These are phyloP conservation scores for Botryotinia narcissicola DNA, from an alignment of 2,329 filamentous ascomycete genomes.

Conservation along the genomic window DNA sequence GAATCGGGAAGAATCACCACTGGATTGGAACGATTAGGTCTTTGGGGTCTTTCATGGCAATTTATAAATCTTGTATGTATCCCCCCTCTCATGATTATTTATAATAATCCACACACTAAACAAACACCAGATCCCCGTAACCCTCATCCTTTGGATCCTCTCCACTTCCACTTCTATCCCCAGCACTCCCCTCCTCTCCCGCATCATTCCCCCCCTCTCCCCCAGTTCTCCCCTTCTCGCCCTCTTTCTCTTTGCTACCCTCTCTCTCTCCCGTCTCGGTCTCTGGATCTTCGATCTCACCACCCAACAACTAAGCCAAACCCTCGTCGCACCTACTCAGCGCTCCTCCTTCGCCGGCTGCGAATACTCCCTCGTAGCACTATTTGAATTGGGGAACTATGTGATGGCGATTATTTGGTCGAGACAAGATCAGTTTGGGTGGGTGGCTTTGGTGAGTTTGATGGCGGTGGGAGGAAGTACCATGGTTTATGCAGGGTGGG, in stretches of 20 bases:
- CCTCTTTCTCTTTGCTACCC: constrained; percentile 42
- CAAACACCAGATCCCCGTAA: constrained; percentile 38
- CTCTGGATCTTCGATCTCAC: constrained; percentile 47
- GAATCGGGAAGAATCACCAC: constrained; percentile 33
- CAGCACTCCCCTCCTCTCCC: constrained; percentile 20
- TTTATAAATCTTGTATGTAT: constrained; percentile 41
- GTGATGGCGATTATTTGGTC: constrained; percentile 41
- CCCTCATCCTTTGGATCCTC: constrained; percentile 40
- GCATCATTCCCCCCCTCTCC: constrained; percentile 36
- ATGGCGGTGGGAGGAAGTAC: constrained; percentile 38
- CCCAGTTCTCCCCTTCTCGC: constrained; percentile 22
- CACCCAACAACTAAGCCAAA: constrained; percentile 47
- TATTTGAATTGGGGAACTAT: constrained; percentile 44
- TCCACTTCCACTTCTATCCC: constrained; percentile 20
- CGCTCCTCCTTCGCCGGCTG: constrained; percentile 45
- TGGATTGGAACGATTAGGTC: constrained; percentile 42
- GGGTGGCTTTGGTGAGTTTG: constrained; percentile 42
- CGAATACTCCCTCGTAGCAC: constrained; percentile 42
- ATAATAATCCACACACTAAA: neutral
- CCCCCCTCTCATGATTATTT: neutral
- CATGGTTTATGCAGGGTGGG: constrained; percentile 42
- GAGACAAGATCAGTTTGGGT: constrained; percentile 42
- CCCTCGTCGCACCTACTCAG: constrained; percentile 36
- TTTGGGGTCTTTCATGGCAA: constrained; percentile 46
- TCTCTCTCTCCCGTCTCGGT: constrained; percentile 45